A percentile compares a stretch with the other conserved stretches of the same genome.
Conservation (phyloP, 371 early-diverging fungal genomes). For the Mortierella sp. region DNA sequence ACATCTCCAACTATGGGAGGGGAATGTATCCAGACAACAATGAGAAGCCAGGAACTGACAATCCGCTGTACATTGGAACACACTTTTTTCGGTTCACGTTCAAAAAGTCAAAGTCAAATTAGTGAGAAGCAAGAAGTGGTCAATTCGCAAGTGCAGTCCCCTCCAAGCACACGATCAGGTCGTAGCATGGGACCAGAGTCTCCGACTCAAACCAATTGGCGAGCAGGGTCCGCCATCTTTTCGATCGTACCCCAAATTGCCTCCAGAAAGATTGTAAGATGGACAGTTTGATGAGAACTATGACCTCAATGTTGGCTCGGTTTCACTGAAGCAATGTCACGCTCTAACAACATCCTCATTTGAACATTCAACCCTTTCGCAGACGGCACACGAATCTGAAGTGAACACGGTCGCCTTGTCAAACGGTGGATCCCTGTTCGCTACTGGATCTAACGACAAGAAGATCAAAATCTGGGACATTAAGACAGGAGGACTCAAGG, state of each 20-base stretch:
- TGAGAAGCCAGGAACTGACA: neutral
- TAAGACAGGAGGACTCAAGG: slow-evolving; percentile 68
- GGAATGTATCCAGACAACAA: neutral
- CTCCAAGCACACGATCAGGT: slow-evolving; percentile 40
- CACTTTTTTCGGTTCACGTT: neutral
- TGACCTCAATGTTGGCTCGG: too few species aligned
- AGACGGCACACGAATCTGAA: slow-evolving; percentile 79
- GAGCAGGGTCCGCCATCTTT: slow-evolving; percentile 42
- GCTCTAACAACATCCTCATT: neutral
- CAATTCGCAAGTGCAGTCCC: slow-evolving; percentile 17
- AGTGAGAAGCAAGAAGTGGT: slow-evolving; percentile 30
- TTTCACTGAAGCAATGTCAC: too few species aligned
- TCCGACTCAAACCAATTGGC: slow-evolving; percentile 45
- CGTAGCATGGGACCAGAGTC: slow-evolving; percentile 48
- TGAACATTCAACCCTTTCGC: too few species aligned
- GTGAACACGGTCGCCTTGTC: slow-evolving; percentile 85
- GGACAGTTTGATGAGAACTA: too few species aligned
- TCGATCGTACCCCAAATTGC: slow-evolving; percentile 47
- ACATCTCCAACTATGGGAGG: neutral
- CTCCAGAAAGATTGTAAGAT: slow-evolving; percentile 38
- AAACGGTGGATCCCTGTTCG: slow-evolving; percentile 79
- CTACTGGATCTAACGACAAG: slow-evolving; percentile 90
- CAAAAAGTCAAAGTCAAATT: too few species aligned
- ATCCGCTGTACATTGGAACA: neutral
- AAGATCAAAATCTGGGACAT: slow-evolving; percentile 86